Evolutionary conservation across 495 filamentous ascomycete species (phyloP).

Genomic region (Penicillium tannophilum): DNA sequence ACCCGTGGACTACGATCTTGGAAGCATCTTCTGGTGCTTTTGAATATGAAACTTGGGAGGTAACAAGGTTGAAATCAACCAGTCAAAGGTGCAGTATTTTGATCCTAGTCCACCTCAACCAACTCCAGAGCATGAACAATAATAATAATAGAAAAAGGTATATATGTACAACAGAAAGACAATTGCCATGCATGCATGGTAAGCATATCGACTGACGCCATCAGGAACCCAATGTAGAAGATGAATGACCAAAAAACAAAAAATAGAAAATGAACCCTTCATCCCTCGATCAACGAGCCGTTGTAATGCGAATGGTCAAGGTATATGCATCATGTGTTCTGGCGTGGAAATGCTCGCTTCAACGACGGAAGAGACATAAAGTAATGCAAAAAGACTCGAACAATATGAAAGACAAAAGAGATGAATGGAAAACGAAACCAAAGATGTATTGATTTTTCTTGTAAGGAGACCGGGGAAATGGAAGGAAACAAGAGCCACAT

Average conservation of each 20-base stretch:
- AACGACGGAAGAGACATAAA: background rate
- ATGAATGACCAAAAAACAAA: background rate
- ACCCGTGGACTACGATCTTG: too few relatives aligned
- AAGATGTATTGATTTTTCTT: background rate
- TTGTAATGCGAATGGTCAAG: background rate
- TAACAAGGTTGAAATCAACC: background rate
- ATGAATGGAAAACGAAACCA: background rate
- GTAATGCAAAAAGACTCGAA: background rate
- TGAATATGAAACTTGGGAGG: background rate
- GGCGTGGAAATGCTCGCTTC: background rate
- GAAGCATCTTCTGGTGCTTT: too few relatives aligned
- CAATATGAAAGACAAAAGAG: background rate
- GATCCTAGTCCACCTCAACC: background rate
- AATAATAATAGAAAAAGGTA: background rate
- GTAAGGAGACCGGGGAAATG: background rate
- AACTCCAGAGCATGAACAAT: background rate
- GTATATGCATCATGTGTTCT: background rate
- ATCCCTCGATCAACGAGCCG: background rate
- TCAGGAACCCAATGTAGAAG: background rate
- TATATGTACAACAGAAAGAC: background rate
- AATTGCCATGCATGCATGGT: background rate
- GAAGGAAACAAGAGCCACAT: background rate
- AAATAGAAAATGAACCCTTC: background rate
- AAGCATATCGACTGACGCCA: background rate
- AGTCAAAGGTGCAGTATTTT: background rate